Conservation (phyloP, 2,329 filamentous ascomycete genomes). For the Cladophialophora immunda region DNA sequence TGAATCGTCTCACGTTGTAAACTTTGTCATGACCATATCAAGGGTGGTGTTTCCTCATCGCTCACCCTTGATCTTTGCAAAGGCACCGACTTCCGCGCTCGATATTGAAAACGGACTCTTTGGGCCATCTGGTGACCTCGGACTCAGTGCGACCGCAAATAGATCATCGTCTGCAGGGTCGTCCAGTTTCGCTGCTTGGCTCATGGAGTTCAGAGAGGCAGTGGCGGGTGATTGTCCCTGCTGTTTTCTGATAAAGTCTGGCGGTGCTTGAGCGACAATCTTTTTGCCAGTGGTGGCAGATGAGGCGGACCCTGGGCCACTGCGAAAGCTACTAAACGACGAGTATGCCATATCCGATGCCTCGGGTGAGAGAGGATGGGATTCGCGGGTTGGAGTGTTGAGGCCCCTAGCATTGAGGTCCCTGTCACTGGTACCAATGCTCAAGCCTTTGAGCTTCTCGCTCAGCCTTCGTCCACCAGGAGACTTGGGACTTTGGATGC, state of each 20-base stretch:
- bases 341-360: constrained; percentile 70
- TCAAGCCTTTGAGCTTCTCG: constrained; percentile 82
- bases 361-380: constrained; percentile 68
- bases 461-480: constrained; percentile 74
- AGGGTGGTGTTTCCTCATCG: constrained; percentile 18
- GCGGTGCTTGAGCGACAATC: constrained; percentile 50
- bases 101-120: constrained; percentile 79
- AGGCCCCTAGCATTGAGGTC: constrained; percentile 60
- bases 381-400: constrained; percentile 42
- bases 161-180: constrained; percentile 74
- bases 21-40: constrained; percentile 1
- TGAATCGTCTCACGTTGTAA: constrained; percentile 20
- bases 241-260: constrained; percentile 49
- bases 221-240: constrained; percentile 45
- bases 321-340: constrained; percentile 68
- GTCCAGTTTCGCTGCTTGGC: constrained; percentile 47
- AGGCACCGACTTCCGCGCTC: constrained; percentile 47
- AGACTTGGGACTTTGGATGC: constrained; percentile 60
- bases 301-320: constrained; percentile 44
- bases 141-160: constrained; percentile 87
- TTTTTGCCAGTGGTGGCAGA: constrained; percentile 32
- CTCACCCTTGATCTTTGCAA: constrained; percentile 40
- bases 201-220: constrained; percentile 44
- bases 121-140: constrained; percentile 83
- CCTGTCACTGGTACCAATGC: constrained; percentile 75